Base-by-base conservation (phyloP, 179 eudicot species). In the Monotropa hypopitys region DNA sequence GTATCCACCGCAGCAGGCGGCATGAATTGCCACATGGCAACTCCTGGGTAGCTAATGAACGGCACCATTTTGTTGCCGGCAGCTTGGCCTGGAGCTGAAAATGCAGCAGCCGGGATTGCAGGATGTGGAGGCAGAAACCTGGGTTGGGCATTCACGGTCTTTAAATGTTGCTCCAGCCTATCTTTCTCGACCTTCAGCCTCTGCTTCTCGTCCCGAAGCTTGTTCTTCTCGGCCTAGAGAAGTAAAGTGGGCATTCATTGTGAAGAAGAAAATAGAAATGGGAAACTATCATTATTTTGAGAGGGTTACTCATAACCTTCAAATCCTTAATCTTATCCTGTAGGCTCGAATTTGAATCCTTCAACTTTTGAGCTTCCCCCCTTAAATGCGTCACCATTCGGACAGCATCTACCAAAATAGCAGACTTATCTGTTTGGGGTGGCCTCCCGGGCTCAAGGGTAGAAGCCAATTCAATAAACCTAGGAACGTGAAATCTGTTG, bases 21-120 rank as follows among this genome's bases (percentile, higher is more conserved):
- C 96, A 93, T 87, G 88, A 92, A 91, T 81, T 91, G 97, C 97
- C 97, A 92, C 97, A 92, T 93, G 68, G 93, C 94, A 7, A 91
- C 89, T 80, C 97, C 91, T 0, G 97, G 97, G 84, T 89, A 93
- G 78, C 94, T 81, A 73, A 92, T 82, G 30, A 89, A 33, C 0
- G 97, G 97, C 66, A 91, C 91, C 85, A 91, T 68, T 80, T 93
- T 93, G 84, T 82, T 89, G 21, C 91, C 97, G 0, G 81, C 87
- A 21, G 86, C 85, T 78, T 85, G 97, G 40, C 83, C 81, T 62
- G 84, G 92, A 2, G 90, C 86, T 50, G 86, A 91, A 74, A 74
- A 91, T 46, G 93, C 84, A 46, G 94, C 87, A 23, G 35, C 18
- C n/a, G 89, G 90, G 77, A 90, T 86, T 3, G 89, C 85, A 45